A percentile compares a stretch with the other conserved stretches of the same genome.
phyloP scores from a whole-genome alignment of 2,329 filamentous ascomycete genomes.

The Botrytis deweyae region DNA sequence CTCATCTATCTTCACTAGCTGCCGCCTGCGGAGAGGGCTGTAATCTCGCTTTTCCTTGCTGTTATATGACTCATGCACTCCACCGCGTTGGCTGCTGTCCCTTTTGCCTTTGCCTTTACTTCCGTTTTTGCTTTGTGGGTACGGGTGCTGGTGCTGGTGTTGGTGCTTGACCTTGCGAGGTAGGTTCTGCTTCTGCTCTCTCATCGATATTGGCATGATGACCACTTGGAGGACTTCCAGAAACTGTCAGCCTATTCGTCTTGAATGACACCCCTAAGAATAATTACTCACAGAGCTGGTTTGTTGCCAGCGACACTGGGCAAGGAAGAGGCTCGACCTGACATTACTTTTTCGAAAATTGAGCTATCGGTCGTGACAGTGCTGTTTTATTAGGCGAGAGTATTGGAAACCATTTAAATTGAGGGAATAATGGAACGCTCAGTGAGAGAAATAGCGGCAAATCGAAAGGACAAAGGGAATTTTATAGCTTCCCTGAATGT shows the following conservation, averaged over 20 bases:
- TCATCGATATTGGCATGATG: no score
- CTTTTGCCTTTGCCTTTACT: not conserved
- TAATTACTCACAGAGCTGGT: not conserved
- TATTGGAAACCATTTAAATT: not conserved
- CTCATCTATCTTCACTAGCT: not conserved
- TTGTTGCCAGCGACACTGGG: no score
- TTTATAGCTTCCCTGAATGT: no score
- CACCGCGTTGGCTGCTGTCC: not conserved
- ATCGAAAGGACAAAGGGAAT: not conserved
- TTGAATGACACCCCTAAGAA: not conserved
- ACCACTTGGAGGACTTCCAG: no score
- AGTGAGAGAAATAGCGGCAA: not conserved
- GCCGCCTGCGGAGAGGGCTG: no score
- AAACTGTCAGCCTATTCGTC: not conserved
- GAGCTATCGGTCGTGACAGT: not conserved
- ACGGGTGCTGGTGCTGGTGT: not conserved
- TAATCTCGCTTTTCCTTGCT: not conserved
- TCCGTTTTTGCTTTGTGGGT: not conserved
- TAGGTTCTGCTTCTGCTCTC: not conserved
- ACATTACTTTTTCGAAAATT: not conserved
- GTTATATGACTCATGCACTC: not conserved
- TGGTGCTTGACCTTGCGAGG: not conserved
- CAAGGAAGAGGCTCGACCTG: not conserved
- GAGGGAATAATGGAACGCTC: not conserved
- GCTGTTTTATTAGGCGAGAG: not conserved